Evolutionary conservation across 23 red algal species (phyloP).

Genomic region (Pyropia yezoensis): DNA sequence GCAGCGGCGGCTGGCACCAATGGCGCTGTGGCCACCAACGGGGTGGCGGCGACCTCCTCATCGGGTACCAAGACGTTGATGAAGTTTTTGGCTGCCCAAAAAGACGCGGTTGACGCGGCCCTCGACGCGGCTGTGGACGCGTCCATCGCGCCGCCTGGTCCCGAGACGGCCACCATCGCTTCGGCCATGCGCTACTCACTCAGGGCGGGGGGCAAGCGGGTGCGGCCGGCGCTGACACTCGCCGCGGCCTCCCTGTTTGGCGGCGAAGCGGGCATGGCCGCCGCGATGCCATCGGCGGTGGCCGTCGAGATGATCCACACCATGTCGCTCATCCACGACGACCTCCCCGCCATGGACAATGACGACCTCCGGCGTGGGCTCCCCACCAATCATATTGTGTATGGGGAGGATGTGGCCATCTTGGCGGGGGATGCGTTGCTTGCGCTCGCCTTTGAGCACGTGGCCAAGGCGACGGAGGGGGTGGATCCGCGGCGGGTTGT

Average conservation of each 20-base stretch:
- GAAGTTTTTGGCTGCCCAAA: background rate
- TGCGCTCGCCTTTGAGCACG: slow-evolving; percentile 73
- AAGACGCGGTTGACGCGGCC: background rate
- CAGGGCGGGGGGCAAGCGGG: slow-evolving; percentile 82
- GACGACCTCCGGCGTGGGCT: slow-evolving; percentile 85
- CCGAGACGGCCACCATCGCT: slow-evolving; percentile 29
- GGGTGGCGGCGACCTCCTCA: too few species aligned
- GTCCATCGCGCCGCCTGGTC: slow-evolving; percentile 27
- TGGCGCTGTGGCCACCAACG: too few species aligned
- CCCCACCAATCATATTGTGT: slow-evolving; percentile 90
- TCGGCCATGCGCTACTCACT: slow-evolving; percentile 89
- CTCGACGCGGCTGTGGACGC: slow-evolving; percentile 54
- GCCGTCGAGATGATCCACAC: slow-evolving; percentile 99
- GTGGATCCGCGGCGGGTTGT: slow-evolving; percentile 55
- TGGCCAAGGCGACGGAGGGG: slow-evolving; percentile 53
- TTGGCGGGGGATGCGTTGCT: slow-evolving; percentile 93
- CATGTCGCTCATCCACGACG: slow-evolving; percentile 98
- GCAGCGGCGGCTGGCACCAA: too few species aligned
- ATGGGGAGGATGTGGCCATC: slow-evolving; percentile 96
- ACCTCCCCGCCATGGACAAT: slow-evolving; percentile 97
- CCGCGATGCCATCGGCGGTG: slow-evolving; percentile 80
- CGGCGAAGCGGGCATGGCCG: slow-evolving; percentile 4
- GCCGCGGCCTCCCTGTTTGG: slow-evolving; percentile 90
- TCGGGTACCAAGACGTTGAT: too few species aligned
- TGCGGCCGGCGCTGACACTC: slow-evolving; percentile 78